A percentile compares a stretch with the other conserved stretches of the same genome.
phyloP scores from a whole-genome alignment of 441 rosid genomes.

The Eugenia klotzschiana region DNA sequence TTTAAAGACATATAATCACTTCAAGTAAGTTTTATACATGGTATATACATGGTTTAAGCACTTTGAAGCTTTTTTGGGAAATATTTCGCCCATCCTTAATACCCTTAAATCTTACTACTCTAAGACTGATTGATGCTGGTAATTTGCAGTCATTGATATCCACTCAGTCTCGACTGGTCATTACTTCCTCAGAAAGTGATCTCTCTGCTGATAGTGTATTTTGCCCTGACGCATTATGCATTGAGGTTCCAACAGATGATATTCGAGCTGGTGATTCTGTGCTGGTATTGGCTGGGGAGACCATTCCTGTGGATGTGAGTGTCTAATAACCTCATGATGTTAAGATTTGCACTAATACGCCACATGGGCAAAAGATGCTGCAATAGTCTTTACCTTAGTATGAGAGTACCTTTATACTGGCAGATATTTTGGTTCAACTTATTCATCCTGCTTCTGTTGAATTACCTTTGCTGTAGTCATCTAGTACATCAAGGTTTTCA shows the following conservation, averaged over 20 bases:
- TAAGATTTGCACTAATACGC: neutral
- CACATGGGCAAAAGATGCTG: neutral
- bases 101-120: neutral
- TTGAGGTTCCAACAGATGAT: slow-evolving; percentile 76
- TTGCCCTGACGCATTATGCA: slow-evolving; percentile 65
- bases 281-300: slow-evolving; percentile 88
- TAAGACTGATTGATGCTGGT: neutral
- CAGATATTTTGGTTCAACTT: neutral
- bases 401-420: neutral
- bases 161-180: slow-evolving; percentile 72
- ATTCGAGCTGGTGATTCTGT: slow-evolving; percentile 77
- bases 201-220: slow-evolving; percentile 47
- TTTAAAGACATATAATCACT: neutral
- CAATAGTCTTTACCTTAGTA: neutral
- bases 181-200: slow-evolving; percentile 58
- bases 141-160: slow-evolving; percentile 78
- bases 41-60: neutral
- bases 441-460: neutral
- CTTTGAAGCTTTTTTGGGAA: neutral
- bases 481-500: neutral
- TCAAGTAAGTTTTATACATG: neutral
- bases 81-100: neutral
- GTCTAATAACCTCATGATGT: neutral
- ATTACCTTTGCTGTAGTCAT: neutral
- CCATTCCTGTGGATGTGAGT: slow-evolving; percentile 84